Evolutionary conservation across 2,329 filamentous ascomycete species (phyloP).

Genomic region (Neocucurbitaria cava): DNA sequence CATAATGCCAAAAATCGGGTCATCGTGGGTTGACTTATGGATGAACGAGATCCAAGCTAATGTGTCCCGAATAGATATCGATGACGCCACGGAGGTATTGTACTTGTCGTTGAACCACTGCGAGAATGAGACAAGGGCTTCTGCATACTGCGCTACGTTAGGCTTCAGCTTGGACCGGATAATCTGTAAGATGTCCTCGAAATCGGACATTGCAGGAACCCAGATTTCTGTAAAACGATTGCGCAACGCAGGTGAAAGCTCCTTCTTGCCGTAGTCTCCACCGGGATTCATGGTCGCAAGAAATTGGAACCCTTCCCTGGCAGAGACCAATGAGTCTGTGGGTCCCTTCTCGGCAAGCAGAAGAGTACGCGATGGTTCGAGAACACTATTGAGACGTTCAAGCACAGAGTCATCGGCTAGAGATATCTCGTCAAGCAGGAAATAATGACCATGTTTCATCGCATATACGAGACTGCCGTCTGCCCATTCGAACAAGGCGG

Average conservation of each 20-base stretch:
- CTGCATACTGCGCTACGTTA: conserved; percentile 64
- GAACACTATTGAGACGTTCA: conserved; percentile 93
- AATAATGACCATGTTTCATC: conserved; percentile 89
- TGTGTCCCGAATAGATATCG: conserved; percentile 90
- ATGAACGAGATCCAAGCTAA: conserved; percentile 94
- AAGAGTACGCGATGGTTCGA: conserved; percentile 86
- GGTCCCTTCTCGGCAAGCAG: conserved; percentile 93
- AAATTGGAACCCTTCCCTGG: conserved; percentile 85
- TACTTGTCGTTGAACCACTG: conserved; percentile 89
- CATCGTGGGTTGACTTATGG: conserved; percentile 66
- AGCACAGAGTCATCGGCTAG: conserved; percentile 96
- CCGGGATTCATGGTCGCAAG: conserved; percentile 99
- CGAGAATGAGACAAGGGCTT: conserved; percentile 82
- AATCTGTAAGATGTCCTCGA: conserved; percentile 87
- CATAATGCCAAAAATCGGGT: conserved; percentile 63
- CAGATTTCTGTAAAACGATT: conserved; percentile 99
- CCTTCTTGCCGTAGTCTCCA: conserved; percentile 97
- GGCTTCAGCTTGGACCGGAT: conserved; percentile 74
- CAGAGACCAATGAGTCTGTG: conserved; percentile 79
- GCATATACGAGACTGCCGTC: conserved; percentile 93
- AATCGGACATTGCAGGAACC: conserved; percentile 87
- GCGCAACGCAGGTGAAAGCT: conserved; percentile 90
- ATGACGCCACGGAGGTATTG: conserved; percentile 75
- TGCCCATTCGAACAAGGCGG: conserved; percentile 93
- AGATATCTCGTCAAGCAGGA: conserved; percentile 96